Conservation (phyloP, 805 yeast species). For the Candida adriatica region DNA sequence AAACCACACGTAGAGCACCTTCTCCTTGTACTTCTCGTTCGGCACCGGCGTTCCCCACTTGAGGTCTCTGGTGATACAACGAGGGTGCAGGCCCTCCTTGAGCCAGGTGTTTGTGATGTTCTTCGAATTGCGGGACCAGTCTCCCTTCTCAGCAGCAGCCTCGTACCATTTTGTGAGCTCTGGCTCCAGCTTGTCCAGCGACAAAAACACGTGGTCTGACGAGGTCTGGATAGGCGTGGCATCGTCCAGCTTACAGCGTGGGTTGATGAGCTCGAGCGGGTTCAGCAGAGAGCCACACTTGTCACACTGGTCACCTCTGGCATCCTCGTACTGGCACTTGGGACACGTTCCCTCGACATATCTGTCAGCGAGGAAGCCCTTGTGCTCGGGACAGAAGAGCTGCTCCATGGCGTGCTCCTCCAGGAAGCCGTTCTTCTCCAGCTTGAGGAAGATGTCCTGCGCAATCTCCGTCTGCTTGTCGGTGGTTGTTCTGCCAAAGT, state of each 20-base stretch:
- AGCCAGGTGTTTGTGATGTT: constrained; percentile 91
- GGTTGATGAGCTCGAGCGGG: constrained; percentile 89
- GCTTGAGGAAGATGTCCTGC: constrained; percentile 80
- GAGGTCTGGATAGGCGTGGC: constrained; percentile 73
- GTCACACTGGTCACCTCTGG: constrained; percentile 99
- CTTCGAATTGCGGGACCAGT: constrained; percentile 88
- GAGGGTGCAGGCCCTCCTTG: constrained; percentile 84
- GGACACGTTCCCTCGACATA: constrained; percentile 98
- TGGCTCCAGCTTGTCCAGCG: constrained; percentile 78
- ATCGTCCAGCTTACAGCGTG: constrained; percentile 90
- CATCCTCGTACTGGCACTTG: constrained; percentile 89
- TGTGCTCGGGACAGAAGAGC: constrained; percentile 83
- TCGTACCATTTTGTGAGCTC: constrained; percentile 66
- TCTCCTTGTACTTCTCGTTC: constrained; percentile 72
- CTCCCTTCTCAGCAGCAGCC: constrained; percentile 61
- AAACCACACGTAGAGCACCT: constrained; percentile 97
- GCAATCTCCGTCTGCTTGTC: constrained; percentile 88
- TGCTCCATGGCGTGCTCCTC: constrained; percentile 88
- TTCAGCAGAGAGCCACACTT: constrained; percentile 85
- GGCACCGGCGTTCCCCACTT: constrained; percentile 99
- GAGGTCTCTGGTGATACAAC: constrained; percentile 95
- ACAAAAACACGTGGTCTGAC: constrained; percentile 81
- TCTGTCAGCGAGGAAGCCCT: constrained; percentile 91
- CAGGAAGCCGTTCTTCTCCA: constrained; percentile 68
- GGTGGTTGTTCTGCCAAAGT: constrained; percentile 96